Evolutionary conservation across 768 basidiomycete species (phyloP).

Genomic region (Russula abietina): DNA sequence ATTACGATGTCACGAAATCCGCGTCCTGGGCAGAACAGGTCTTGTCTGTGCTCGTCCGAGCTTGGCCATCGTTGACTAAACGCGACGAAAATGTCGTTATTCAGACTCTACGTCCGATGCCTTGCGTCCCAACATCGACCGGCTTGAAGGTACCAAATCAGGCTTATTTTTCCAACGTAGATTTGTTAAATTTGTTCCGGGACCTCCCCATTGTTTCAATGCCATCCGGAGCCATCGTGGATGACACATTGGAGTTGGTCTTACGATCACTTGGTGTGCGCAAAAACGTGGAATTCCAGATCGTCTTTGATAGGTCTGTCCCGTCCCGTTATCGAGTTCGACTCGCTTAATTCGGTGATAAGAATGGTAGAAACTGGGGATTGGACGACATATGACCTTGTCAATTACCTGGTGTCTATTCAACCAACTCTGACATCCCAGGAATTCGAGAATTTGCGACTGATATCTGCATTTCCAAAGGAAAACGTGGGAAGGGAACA

Average conservation of each 20-base stretch:
- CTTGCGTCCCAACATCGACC: constrained; percentile 48
- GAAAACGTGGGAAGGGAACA: constrained; percentile 36
- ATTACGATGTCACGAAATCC: constrained; percentile 60
- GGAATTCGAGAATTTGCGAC: constrained; percentile 50
- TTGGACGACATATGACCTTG: too few relatives aligned
- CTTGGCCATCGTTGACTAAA: constrained; percentile 61
- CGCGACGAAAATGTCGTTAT: constrained; percentile 38
- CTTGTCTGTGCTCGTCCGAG: too few relatives aligned
- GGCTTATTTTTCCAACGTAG: constrained; percentile 72
- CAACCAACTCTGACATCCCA: constrained; percentile 51
- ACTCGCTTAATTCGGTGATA: too few relatives aligned
- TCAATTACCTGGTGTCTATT: constrained; percentile 83
- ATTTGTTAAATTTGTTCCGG: constrained; percentile 63
- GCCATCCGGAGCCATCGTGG: constrained; percentile 56
- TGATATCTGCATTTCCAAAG: constrained; percentile 70
- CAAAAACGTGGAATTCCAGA: constrained; percentile 85
- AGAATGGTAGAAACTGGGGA: too few relatives aligned
- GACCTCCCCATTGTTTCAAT: constrained; percentile 78
- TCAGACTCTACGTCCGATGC: constrained; percentile 37
- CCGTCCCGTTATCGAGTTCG: too few relatives aligned
- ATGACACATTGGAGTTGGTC: constrained; percentile 65
- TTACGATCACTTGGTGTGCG: constrained; percentile 74
- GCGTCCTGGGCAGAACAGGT: constrained; percentile 78
- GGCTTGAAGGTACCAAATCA: constrained; percentile 71
- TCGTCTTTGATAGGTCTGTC: too few relatives aligned